These are phyloP conservation scores for Groenewaldozyma salmanticensis DNA, from an alignment of 805 yeast genomes.

Conservation along the genomic window DNA sequence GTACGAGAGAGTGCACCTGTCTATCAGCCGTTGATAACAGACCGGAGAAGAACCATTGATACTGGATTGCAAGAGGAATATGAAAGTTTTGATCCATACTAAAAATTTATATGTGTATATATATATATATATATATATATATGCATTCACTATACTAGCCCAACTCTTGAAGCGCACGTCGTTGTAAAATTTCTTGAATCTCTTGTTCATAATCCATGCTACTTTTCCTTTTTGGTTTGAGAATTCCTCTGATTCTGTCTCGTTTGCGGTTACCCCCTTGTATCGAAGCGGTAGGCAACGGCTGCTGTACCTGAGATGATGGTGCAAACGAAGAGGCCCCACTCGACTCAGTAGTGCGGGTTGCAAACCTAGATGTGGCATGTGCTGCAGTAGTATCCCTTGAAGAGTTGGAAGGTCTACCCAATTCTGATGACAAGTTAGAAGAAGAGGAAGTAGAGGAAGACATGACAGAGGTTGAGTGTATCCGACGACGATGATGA, in stretches of 20 bases:
- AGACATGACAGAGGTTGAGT: background rate
- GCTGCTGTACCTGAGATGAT: background rate
- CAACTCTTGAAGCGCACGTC: constrained; percentile 21
- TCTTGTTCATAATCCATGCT: constrained; percentile 27
- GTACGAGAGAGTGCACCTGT: constrained; percentile 20
- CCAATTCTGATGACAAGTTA: background rate
- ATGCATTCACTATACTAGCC: background rate
- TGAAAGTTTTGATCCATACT: constrained; percentile 10
- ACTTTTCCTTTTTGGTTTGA: constrained; percentile 12
- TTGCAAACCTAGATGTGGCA: too few species aligned
- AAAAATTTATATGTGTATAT: background rate
- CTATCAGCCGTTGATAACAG: constrained; percentile 1
- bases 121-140: background rate
- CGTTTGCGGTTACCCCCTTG: background rate
- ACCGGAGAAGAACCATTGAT: background rate
- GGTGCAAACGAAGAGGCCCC: background rate
- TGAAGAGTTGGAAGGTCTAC: background rate
- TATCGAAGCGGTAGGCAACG: background rate
- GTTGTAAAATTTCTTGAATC: constrained; percentile 27
- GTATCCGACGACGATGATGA: background rate
- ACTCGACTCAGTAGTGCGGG: too few species aligned
- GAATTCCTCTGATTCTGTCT: background rate
- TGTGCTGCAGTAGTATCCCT: background rate
- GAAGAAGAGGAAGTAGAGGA: background rate
- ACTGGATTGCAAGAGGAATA: constrained; percentile 11